Conservation (phyloP, 306 rosid genomes). For the Vigna angularis region DNA sequence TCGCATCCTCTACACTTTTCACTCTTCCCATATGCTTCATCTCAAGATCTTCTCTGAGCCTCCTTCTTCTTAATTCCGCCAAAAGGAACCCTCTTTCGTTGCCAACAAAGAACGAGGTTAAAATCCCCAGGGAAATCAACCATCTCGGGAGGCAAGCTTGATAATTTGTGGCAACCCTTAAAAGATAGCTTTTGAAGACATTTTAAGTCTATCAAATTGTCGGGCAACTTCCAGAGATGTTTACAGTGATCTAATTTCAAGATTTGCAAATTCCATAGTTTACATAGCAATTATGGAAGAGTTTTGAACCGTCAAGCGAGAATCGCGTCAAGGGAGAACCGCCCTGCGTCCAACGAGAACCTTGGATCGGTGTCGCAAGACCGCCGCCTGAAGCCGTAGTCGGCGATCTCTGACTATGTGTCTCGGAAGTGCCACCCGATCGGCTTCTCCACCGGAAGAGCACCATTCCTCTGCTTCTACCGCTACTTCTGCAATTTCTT, state of each 20-base stretch:
- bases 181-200: conserved; percentile 23
- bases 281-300: conserved; percentile 22
- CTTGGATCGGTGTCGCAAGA: too few relatives aligned
- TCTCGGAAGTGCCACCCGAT: too few relatives aligned
- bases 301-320: background rate
- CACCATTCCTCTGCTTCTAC: too few relatives aligned
- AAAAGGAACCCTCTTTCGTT: conserved; percentile 18
- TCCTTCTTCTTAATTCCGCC: conserved; percentile 25
- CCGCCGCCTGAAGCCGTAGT: too few relatives aligned
- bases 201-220: background rate
- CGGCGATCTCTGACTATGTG: too few relatives aligned
- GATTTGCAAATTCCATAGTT: conserved; percentile 18
- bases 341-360: too few relatives aligned
- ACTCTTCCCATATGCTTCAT: background rate
- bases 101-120: conserved; percentile 16
- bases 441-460: too few relatives aligned
- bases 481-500: too few relatives aligned
- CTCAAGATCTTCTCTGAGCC: conserved; percentile 33
- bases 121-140: conserved; percentile 25
- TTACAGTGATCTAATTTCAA: background rate
- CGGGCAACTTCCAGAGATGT: background rate
- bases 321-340: too few relatives aligned
- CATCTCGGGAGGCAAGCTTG: background rate
- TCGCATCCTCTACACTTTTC: background rate
- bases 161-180: accelerated